phyloP scores from a whole-genome alignment of 208 protist species.

The Acanthamoeba lenticulata region DNA sequence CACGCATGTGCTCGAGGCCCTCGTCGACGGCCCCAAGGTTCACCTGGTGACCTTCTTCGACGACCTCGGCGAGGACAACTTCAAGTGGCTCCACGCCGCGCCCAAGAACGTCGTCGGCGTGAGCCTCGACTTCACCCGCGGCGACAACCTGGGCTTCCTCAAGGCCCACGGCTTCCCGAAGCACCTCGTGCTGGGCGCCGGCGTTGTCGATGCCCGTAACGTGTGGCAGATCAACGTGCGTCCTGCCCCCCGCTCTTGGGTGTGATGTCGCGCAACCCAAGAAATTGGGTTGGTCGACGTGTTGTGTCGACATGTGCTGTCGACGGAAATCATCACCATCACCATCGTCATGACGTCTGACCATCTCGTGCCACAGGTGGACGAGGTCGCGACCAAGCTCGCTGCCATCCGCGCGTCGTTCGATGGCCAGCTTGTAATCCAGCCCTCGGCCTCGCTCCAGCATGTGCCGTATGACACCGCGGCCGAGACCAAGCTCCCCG shows the following conservation, averaged over 20 bases:
- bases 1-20: conserved; percentile 18
- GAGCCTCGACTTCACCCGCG: conserved; percentile 87
- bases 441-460: conserved; percentile 89
- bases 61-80: conserved; percentile 84
- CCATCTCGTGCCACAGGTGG: background rate
- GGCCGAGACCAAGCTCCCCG: conserved; percentile 83
- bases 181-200: conserved; percentile 82
- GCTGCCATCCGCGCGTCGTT: conserved; percentile 62
- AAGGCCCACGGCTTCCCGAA: conserved; percentile 81
- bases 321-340: background rate
- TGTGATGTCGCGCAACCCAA: no score
- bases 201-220: conserved; percentile 31
- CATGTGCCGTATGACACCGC: conserved; percentile 88
- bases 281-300: background rate
- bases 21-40: background rate
- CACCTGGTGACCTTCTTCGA: conserved; percentile 92
- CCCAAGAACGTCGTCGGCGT: conserved; percentile 86
- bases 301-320: background rate
- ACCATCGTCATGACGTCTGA: no score
- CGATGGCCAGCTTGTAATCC: conserved; percentile 82
- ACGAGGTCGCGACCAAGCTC: background rate
- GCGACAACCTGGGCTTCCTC: conserved; percentile 66
- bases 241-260: background rate
- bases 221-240: conserved; percentile 39
- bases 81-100: conserved; percentile 70